These are phyloP conservation scores for Anastatica hierochuntica DNA, from an alignment of 345 rosid species.

Conservation along the genomic window DNA sequence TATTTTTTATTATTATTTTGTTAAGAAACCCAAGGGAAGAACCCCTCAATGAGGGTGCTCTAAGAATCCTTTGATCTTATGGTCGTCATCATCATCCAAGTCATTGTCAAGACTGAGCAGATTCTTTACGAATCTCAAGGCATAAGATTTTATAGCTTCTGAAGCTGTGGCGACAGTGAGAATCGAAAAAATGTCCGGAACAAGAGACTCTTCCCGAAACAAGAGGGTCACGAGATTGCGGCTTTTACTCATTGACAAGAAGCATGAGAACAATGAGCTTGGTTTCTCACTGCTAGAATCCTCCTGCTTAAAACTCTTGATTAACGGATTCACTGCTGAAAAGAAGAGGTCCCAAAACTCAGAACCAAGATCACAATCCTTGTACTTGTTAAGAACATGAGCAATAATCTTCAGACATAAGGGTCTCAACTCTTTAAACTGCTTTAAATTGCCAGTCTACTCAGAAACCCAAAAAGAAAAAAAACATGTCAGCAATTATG, in stretches of 20 bases:
- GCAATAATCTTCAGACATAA: constrained; percentile 66
- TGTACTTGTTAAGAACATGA: constrained; percentile 61
- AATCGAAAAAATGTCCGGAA: constrained; percentile 71
- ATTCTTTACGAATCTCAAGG: constrained; percentile 69
- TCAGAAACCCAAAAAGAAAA: not conserved
- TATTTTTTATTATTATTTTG: too few relatives aligned
- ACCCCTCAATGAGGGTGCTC: too few relatives aligned
- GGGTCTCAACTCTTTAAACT: constrained; percentile 72
- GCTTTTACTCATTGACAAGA: constrained; percentile 88
- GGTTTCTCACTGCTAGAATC: constrained; percentile 94
- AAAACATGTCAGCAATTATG: not conserved
- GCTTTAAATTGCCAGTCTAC: constrained; percentile 52
- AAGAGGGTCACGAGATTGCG: constrained; percentile 47
- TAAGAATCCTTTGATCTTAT: constrained; percentile 33
- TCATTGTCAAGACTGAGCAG: constrained; percentile 60
- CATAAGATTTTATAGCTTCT: constrained; percentile 61
- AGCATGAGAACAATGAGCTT: constrained; percentile 81
- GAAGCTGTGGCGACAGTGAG: constrained; percentile 60
- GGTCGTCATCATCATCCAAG: constrained; percentile 38
- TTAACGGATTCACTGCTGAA: constrained; percentile 53
- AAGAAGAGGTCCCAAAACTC: constrained; percentile 90
- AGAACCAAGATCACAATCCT: constrained; percentile 58
- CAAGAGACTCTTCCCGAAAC: constrained; percentile 51
- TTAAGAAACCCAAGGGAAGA: too few relatives aligned
- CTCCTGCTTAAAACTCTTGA: constrained; percentile 70